These are phyloP conservation scores for Cladosporium sphaerospermum DNA, from an alignment of 2,329 filamentous ascomycete genomes.

Conservation along the genomic window DNA sequence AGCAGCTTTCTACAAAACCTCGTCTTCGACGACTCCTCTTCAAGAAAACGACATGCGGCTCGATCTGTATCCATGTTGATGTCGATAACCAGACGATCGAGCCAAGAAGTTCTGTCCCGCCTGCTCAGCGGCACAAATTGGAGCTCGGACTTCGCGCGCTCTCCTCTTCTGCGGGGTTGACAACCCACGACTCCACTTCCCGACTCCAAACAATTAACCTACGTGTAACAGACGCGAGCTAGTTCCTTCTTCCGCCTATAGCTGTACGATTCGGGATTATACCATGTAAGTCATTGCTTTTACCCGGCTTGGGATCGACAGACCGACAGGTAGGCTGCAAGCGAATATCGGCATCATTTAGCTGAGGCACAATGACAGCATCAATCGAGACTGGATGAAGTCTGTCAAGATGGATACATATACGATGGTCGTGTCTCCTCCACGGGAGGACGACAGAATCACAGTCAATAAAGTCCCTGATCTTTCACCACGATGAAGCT, in stretches of 20 bases:
- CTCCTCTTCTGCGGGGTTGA: no score
- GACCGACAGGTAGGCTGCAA: neutral
- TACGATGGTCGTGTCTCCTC: neutral
- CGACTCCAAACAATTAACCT: neutral
- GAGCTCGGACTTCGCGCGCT: no score
- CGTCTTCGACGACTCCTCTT: no score
- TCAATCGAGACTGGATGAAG: neutral
- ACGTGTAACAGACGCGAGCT: neutral
- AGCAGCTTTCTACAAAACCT: no score
- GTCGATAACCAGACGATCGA: no score
- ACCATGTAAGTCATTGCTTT: neutral
- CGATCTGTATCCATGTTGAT: no score
- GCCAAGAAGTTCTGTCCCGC: no score
- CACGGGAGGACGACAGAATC: no score
- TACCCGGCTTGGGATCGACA: slow-evolving; percentile 8
- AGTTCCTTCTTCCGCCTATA: slow-evolving; percentile 6
- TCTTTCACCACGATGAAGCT: neutral
- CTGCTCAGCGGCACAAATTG: no score
- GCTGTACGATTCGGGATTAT: neutral
- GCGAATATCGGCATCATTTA: neutral
- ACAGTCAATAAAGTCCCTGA: neutral
- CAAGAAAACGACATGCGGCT: no score
- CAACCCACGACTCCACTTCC: neutral
- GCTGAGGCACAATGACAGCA: neutral
- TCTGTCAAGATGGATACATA: neutral